Percentiles rank a stretch among this genome's conserved stretches.
These are phyloP conservation scores for Periconia sp. DNA, from an alignment of 2,329 filamentous ascomycete genomes.

Conservation along the genomic window DNA sequence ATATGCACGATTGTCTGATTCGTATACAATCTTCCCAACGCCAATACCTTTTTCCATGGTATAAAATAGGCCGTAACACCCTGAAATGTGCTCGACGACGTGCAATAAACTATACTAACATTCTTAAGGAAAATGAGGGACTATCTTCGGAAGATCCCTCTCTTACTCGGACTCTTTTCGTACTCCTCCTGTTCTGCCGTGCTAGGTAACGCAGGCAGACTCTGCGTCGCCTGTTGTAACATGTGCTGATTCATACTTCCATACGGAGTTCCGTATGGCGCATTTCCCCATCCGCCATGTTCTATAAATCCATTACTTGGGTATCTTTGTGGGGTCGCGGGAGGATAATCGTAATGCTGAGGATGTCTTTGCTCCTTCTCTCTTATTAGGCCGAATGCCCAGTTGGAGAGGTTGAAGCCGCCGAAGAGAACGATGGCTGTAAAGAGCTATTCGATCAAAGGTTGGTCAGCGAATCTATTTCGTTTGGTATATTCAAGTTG, in stretches of 20 bases:
- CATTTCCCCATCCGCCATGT: constrained; percentile 26
- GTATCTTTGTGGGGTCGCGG: constrained; percentile 40
- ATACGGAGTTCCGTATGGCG: constrained; percentile 34
- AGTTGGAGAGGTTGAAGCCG: constrained; percentile 63
- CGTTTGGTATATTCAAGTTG: not conserved
- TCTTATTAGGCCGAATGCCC: constrained; percentile 64
- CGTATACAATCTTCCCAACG: not conserved
- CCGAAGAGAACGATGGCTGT: constrained; percentile 55
- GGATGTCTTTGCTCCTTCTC: constrained; percentile 40
- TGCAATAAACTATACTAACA: not conserved
- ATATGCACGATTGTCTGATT: too few species aligned
- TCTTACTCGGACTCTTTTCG: constrained; percentile 25
- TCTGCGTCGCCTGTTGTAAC: constrained; percentile 31
- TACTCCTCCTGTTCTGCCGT: constrained; percentile 11
- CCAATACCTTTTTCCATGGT: not conserved
- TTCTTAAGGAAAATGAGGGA: not conserved
- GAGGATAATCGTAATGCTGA: constrained; percentile 26
- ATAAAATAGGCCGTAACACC: too few species aligned
- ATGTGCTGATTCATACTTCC: constrained; percentile 24
- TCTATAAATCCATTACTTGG: constrained; percentile 27
- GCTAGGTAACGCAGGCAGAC: constrained; percentile 33
- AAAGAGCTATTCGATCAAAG: constrained; percentile 52
- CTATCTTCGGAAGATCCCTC: constrained; percentile 22
- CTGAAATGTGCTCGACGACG: too few species aligned
- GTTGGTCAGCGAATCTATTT: constrained; percentile 3